A percentile compares a stretch with the other conserved stretches of the same genome.
Conservation (phyloP, 257 asterid genomes). For the Leptodermis oblonga region DNA sequence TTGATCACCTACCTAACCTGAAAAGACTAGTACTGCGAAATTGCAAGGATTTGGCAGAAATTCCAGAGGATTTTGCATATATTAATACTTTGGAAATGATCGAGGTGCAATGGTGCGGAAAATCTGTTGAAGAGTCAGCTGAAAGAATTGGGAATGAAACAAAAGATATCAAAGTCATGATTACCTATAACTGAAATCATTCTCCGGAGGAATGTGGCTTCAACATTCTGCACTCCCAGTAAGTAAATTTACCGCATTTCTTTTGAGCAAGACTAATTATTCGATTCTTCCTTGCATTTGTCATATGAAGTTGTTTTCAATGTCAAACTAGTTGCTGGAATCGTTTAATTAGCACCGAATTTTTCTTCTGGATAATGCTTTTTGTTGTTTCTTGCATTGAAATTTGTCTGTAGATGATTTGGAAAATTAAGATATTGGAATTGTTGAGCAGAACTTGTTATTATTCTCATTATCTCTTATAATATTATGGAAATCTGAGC, state of each 20-base stretch:
- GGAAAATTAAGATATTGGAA: too few relatives aligned
- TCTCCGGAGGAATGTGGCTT: background rate
- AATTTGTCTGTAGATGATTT: too few relatives aligned
- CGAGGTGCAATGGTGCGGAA: background rate
- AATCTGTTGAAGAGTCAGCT: constrained; percentile 6
- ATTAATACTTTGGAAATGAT: background rate
- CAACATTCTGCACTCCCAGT: too few relatives aligned
- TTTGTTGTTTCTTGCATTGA: too few relatives aligned
- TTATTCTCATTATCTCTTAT: too few relatives aligned
- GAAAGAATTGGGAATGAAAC: background rate
- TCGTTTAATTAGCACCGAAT: too few relatives aligned
- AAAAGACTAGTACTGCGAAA: background rate
- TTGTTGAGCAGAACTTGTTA: too few relatives aligned
- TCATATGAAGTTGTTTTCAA: background rate
- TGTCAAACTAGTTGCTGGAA: too few relatives aligned
- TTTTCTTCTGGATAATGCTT: too few relatives aligned
- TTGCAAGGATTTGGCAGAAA: background rate
- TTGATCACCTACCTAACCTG: constrained; percentile 1
- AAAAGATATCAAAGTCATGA: background rate
- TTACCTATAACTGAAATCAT: background rate
- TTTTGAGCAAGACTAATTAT: too few relatives aligned
- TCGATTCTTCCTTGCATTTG: background rate
- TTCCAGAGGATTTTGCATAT: background rate
- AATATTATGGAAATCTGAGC: too few relatives aligned
- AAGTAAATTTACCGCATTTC: background rate